These are phyloP conservation scores for Guyanaporus albipodus DNA, from an alignment of 768 basidiomycete genomes.

Conservation along the genomic window DNA sequence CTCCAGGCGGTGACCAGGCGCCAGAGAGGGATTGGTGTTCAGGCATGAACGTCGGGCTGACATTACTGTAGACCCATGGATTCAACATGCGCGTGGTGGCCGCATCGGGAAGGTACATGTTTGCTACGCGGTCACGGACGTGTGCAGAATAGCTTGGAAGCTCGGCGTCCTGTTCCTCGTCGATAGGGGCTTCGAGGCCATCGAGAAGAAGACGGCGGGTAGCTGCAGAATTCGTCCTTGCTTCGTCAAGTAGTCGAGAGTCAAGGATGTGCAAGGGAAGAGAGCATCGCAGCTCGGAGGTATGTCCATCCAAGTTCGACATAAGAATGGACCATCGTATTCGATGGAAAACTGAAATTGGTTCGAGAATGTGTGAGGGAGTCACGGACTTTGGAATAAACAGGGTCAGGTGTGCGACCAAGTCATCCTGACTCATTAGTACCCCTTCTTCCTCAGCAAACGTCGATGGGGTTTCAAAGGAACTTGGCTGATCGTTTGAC, in stretches of 20 bases:
- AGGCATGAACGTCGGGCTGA: constrained; percentile 35
- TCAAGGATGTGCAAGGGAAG: constrained; percentile 86
- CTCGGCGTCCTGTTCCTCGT: constrained; percentile 61
- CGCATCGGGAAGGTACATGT: constrained; percentile 64
- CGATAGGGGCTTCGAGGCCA: constrained; percentile 33
- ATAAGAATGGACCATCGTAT: constrained; percentile 79
- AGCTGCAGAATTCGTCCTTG: constrained; percentile 62
- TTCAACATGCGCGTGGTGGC: constrained; percentile 62
- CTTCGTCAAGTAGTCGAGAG: constrained; percentile 66
- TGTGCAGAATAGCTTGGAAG: constrained; percentile 89
- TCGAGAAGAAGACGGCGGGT: constrained; percentile 58
- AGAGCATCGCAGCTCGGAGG: constrained; percentile 92
- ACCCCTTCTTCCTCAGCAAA: constrained; percentile 17
- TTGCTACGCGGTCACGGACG: constrained; percentile 84
- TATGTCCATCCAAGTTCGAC: constrained; percentile 85
- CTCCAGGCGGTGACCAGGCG: constrained; percentile 29
- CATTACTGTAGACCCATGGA: constrained; percentile 49
- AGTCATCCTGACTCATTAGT: constrained; percentile 38
- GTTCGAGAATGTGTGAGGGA: constrained; percentile 72
- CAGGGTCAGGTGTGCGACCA: constrained; percentile 58
- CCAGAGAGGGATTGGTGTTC: constrained; percentile 17
- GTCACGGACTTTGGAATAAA: constrained; percentile 57
- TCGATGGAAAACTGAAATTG: constrained; percentile 72
- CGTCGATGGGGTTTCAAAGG: constrained; percentile 6
- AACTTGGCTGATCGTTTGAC: background rate